Percentiles rank a stretch among this genome's conserved stretches.
Evolutionary conservation across 2,329 filamentous ascomycete species (phyloP).

Genomic region (Epichloe bromicola): DNA sequence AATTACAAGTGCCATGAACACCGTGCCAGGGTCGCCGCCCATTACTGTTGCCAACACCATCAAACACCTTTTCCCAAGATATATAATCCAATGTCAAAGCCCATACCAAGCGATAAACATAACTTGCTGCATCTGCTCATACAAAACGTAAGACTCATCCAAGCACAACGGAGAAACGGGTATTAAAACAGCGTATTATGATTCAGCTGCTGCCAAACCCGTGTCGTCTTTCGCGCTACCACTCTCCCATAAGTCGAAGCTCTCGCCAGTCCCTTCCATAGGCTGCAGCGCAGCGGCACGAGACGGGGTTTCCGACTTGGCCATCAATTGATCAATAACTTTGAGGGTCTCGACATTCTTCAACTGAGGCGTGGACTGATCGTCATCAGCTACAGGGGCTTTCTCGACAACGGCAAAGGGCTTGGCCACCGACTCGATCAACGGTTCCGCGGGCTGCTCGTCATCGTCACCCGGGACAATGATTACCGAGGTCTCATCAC

Average conservation of each 20-base stretch:
- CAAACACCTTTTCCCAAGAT: neutral
- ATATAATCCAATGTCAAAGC: neutral
- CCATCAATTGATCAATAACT: conserved; percentile 25
- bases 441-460: conserved; percentile 14
- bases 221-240: conserved; percentile 48
- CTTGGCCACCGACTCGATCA: neutral
- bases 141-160: neutral
- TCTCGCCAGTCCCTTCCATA: conserved; percentile 45
- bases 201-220: conserved; percentile 18
- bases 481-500: conserved; percentile 48
- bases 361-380: conserved; percentile 10
- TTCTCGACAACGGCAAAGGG: conserved; percentile 1
- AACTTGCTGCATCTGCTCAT: conserved; percentile 1
- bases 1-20: neutral
- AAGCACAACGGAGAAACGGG: neutral
- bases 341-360: conserved; percentile 7
- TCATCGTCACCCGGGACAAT: conserved; percentile 48
- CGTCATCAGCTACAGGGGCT: conserved; percentile 7
- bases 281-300: conserved; percentile 37
- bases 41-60: neutral
- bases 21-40: neutral
- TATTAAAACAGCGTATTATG: conserved; percentile 7
- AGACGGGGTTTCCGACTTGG: conserved; percentile 23
- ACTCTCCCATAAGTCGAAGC: conserved; percentile 60
- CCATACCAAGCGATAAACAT: neutral